These are phyloP conservation scores for Neonectria magnoliae DNA, from an alignment of 2,329 filamentous ascomycete genomes.

Conservation along the genomic window DNA sequence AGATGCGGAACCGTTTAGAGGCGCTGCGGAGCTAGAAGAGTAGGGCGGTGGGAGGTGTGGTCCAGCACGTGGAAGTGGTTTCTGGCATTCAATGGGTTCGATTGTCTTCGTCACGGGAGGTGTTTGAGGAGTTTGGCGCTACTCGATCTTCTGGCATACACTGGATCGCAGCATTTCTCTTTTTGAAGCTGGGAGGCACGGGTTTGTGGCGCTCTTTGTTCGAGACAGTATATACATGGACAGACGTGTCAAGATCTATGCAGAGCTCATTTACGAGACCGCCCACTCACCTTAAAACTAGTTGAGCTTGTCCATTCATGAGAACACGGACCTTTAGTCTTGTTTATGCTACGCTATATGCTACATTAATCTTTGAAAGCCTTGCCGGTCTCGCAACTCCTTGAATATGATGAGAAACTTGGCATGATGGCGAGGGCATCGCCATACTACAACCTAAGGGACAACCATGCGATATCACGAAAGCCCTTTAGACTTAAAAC, in stretches of 20 bases:
- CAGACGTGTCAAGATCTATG: neutral
- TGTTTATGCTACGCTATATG: too few species aligned
- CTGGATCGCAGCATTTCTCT: slow-evolving; percentile 10
- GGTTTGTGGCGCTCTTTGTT: slow-evolving; percentile 8
- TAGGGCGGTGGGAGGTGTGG: neutral
- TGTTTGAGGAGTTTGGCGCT: slow-evolving; percentile 22
- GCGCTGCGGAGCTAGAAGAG: slow-evolving; percentile 80
- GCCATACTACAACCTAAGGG: too few species aligned
- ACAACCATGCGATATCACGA: too few species aligned
- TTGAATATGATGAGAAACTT: too few species aligned
- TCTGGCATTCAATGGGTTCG: neutral
- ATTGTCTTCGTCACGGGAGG: slow-evolving; percentile 1
- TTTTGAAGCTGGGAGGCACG: slow-evolving; percentile 7
- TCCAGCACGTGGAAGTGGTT: neutral
- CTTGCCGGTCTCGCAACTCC: too few species aligned
- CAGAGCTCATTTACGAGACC: neutral
- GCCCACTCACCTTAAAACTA: neutral
- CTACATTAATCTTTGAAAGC: neutral
- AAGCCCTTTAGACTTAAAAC: too few species aligned
- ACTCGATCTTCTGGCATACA: slow-evolving; percentile 20
- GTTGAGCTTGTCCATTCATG: neutral
- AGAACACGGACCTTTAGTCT: neutral
- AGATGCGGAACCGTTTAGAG: slow-evolving; percentile 93
- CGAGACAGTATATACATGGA: neutral
- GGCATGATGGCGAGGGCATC: too few species aligned